phyloP scores from a whole-genome alignment of 768 basidiomycete species.

The Strobilomyces confusus region DNA sequence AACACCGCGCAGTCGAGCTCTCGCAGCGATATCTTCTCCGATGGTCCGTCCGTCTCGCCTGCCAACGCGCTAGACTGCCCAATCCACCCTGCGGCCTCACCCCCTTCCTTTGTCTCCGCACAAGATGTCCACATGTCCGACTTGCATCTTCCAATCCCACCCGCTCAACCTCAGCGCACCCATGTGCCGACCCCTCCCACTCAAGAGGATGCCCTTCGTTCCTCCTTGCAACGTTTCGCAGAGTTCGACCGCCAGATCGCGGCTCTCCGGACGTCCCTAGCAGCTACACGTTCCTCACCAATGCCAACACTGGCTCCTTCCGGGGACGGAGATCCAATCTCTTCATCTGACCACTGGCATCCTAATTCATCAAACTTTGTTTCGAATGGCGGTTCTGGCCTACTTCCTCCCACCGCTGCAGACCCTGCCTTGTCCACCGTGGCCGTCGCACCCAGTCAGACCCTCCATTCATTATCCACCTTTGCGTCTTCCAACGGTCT shows the following conservation, averaged over 20 bases:
- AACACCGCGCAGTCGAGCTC: slow-evolving; percentile 34
- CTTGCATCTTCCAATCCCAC: slow-evolving; percentile 22
- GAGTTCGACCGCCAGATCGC: slow-evolving; percentile 53
- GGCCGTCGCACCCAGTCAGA: slow-evolving; percentile 8
- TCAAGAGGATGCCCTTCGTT: slow-evolving; percentile 38
- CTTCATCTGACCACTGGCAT: slow-evolving; percentile 18
- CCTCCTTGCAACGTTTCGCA: slow-evolving; percentile 49
- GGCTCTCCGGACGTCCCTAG: slow-evolving; percentile 40
- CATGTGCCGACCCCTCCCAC: slow-evolving; percentile 13
- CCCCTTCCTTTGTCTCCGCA: slow-evolving; percentile 39
- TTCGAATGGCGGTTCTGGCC: slow-evolving; percentile 6
- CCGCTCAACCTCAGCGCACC: slow-evolving; percentile 12
- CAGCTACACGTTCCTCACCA: slow-evolving; percentile 24
- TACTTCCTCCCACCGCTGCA: slow-evolving; percentile 1
- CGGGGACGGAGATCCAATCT: slow-evolving; percentile 14
- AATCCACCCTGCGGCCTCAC: slow-evolving; percentile 9
- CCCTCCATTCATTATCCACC: slow-evolving; percentile 16
- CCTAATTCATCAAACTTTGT: slow-evolving; percentile 19
- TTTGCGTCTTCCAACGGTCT: slow-evolving; percentile 20
- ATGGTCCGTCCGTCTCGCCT: slow-evolving; percentile 15
- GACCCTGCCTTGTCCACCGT: slow-evolving; percentile 8
- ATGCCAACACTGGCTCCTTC: slow-evolving; percentile 24
- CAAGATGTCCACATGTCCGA: slow-evolving; percentile 53
- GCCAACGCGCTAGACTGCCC: slow-evolving; percentile 15
- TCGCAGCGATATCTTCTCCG: slow-evolving; percentile 27